Base-by-base conservation (phyloP, 2,329 filamentous ascomycete genomes). In the Byssothecium circinans region DNA sequence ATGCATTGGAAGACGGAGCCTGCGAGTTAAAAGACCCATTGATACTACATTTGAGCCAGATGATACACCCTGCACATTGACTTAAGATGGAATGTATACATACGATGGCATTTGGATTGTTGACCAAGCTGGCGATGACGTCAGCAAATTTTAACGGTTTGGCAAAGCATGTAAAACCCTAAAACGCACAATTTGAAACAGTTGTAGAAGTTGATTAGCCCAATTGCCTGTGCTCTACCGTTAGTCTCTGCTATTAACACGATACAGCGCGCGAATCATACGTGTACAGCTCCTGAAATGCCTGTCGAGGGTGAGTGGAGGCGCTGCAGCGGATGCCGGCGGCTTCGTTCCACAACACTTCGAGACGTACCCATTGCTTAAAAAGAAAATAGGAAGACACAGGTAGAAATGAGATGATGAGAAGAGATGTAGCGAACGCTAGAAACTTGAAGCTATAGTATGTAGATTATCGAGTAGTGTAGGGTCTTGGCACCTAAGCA, bases 261-360 rank as follows among this genome's bases (percentile, higher is more conserved):
- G 6, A 36, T 23, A 7, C 19, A 37, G 27, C 15, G 27, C 3
- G 30, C 17, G 22, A 23, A 8, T 34, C 54, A 41, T 47, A 77
- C 67, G 67, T 91, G 87, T 34, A 89, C 67, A 8, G 81, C 50
- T 18, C 86, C 78, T 2, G 87, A 89, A 47, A 82, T 58, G 33
- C 79, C 79, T 49, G 80, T 80, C 1, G 85, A 85, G 1, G 87
- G 87, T 49, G 86, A 85, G 2, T 77, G 64, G 17, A 89, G 72
- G 32, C 84, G 78, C 69, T 90, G 87, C 4, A 88, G 77, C 35
- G 80, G 82, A 71, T 89, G 85, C 37, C 62, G 67, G 41, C 68
- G 59, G 41, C 71, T 53, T 50, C 14, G 6, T 25, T 10, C 6
- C 5, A 10, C 10, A 25, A 25, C 23, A 25, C 6, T 5, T 6